Conservation (phyloP, 805 yeast species). For the Kodamaea lidongshanica region DNA sequence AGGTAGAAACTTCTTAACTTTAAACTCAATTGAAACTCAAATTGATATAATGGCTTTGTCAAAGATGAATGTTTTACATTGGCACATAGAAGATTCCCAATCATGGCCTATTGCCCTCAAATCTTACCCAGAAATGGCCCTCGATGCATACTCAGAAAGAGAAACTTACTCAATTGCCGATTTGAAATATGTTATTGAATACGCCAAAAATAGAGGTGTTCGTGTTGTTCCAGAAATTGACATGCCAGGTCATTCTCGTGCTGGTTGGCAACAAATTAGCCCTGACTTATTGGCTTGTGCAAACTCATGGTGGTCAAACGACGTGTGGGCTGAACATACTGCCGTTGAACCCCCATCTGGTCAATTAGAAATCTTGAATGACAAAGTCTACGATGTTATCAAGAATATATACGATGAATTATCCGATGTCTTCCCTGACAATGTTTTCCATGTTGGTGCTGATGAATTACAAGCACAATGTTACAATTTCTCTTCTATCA, state of each 20-base stretch:
- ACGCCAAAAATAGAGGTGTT: constrained; percentile 32
- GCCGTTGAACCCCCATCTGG: constrained; percentile 39
- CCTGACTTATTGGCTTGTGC: constrained; percentile 27
- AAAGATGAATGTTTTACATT: constrained; percentile 36
- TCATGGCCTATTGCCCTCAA: constrained; percentile 35
- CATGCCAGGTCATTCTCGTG: constrained; percentile 36
- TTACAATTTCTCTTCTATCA: constrained; percentile 24
- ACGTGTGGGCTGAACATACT: constrained; percentile 13
- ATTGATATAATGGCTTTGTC: constrained; percentile 33
- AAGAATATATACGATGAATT: constrained; percentile 29
- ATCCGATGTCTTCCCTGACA: constrained; percentile 25
- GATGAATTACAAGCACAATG: constrained; percentile 33
- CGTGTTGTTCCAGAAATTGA: constrained; percentile 39
- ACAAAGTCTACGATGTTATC: constrained; percentile 28
- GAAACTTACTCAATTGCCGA: constrained; percentile 26
- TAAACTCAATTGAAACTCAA: constrained; percentile 24
- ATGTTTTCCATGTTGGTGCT: constrained; percentile 37
- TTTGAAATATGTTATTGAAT: constrained; percentile 21
- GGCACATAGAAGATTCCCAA: constrained; percentile 36
- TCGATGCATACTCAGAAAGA: constrained; percentile 30
- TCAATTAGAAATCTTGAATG: constrained; percentile 30
- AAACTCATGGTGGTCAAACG: constrained; percentile 22
- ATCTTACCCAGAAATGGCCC: constrained; percentile 31
- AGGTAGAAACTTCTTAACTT: constrained; percentile 29
- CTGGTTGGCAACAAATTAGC: constrained; percentile 34